Evolutionary conservation across 108 stramenopile species (phyloP).

Genomic region (Aurantiochytrium sp.): DNA sequence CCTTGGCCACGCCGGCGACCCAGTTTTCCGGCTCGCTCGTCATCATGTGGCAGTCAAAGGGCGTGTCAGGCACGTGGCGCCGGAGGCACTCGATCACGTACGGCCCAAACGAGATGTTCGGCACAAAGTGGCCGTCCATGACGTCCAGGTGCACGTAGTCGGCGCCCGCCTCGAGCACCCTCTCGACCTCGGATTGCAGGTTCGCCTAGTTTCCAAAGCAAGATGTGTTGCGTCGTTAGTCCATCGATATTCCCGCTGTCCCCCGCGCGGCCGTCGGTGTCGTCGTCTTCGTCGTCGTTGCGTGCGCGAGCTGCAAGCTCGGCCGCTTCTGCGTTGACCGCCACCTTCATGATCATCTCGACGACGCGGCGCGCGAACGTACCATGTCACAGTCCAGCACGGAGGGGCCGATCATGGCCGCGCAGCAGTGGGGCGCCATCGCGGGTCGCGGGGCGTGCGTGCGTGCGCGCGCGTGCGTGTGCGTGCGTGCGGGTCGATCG

Average conservation of each 20-base stretch:
- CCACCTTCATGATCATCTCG: no score
- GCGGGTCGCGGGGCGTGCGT: not conserved
- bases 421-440: constrained; percentile 22
- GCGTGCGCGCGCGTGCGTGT: not conserved
- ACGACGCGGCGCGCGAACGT: no score
- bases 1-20: constrained; percentile 74
- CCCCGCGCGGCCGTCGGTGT: not conserved
- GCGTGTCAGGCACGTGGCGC: constrained; percentile 52
- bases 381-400: constrained; percentile 73
- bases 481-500: not conserved
- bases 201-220: constrained; percentile 35
- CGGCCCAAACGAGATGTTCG: constrained; percentile 69
- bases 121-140: constrained; percentile 78
- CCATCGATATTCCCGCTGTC: not conserved
- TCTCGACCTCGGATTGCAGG: constrained; percentile 65
- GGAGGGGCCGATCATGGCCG: constrained; percentile 66
- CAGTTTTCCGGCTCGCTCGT: constrained; percentile 76
- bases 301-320: no score
- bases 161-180: constrained; percentile 63
- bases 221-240: not conserved
- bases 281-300: not conserved
- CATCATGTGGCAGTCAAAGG: constrained; percentile 84
- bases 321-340: not conserved
- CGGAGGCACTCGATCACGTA: constrained; percentile 68
- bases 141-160: constrained; percentile 72